A percentile compares a stretch with the other conserved stretches of the same genome.
Conservation (phyloP, 163 green algal genomes). For the Coccomyxa subellipsoidea region DNA sequence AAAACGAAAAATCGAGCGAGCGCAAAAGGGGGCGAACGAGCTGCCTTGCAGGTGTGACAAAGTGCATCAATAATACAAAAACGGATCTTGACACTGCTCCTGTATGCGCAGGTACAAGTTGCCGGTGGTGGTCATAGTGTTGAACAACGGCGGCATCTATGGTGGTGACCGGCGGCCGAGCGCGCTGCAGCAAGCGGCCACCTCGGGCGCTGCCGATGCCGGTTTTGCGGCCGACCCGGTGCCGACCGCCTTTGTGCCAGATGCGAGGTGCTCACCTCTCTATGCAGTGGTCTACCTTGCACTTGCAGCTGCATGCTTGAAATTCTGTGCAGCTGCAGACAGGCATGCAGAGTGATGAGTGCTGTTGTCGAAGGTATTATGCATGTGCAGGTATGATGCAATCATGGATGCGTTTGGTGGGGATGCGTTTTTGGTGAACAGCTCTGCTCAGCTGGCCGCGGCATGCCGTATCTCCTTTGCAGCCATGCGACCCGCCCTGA, state of each 20-base stretch:
- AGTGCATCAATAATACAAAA: too few relatives aligned
- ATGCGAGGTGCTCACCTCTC: constrained; percentile 22
- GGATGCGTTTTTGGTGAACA: constrained; percentile 39
- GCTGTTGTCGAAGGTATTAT: neutral
- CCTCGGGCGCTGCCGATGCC: constrained; percentile 17
- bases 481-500: constrained; percentile 41
- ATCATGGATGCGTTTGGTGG: constrained; percentile 78
- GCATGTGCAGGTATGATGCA: constrained; percentile 49
- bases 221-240: constrained; percentile 55
- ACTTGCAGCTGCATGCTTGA: too few relatives aligned
- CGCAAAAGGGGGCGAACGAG: neutral
- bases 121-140: constrained; percentile 66
- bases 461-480: constrained; percentile 37
- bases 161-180: constrained; percentile 64
- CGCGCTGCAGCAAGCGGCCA: constrained; percentile 29
- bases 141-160: constrained; percentile 86
- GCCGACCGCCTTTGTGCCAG: constrained; percentile 71
- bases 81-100: too few relatives aligned
- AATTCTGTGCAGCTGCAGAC: neutral
- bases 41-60: neutral
- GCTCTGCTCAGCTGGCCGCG: constrained; percentile 36
- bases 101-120: constrained; percentile 60
- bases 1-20: neutral
- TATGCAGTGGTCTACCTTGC: neutral
- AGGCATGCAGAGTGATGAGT: neutral